Conservation (phyloP, 2,329 filamentous ascomycete genomes). For the Aspergillus pseudoterreus region DNA sequence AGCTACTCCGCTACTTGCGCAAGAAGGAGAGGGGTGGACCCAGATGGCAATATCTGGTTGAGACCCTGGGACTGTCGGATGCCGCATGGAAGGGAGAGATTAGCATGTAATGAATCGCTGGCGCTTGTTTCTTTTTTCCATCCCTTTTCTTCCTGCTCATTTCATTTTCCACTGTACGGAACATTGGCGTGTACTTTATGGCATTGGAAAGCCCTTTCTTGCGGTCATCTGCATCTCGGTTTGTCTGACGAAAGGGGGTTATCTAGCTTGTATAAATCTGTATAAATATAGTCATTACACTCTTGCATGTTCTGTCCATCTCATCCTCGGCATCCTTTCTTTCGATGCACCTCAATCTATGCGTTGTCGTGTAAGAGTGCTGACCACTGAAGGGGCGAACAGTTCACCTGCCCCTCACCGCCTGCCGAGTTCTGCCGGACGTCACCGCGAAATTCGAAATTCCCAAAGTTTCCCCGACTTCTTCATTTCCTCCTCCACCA, state of each 20-base stretch:
- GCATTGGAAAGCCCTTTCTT: constrained; percentile 1
- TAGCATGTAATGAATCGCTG: constrained; percentile 52
- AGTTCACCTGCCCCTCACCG: constrained; percentile 10
- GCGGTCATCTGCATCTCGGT: background rate
- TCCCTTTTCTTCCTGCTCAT: constrained; percentile 1
- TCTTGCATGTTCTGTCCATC: background rate
- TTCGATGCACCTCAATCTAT: background rate
- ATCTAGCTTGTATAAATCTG: constrained; percentile 11
- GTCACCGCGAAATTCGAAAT: constrained; percentile 14
- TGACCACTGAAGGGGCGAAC: background rate
- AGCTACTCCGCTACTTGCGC: constrained; percentile 80
- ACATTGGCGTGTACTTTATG: constrained; percentile 17
- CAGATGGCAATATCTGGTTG: constrained; percentile 81
- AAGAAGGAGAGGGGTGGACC: constrained; percentile 86
- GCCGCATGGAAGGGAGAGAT: constrained; percentile 92
- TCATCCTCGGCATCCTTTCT: background rate
- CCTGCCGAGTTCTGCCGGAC: constrained; percentile 14
- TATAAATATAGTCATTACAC: background rate
- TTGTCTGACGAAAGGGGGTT: background rate
- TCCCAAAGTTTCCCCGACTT: background rate
- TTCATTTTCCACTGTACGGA: constrained; percentile 2
- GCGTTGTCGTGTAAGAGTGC: background rate
- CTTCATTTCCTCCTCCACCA: background rate
- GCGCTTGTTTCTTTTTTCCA: constrained; percentile 8
- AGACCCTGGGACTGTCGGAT: constrained; percentile 79